Conservation (phyloP, 2,329 filamentous ascomycete species). For the Tolypocladium tundrense region DNA sequence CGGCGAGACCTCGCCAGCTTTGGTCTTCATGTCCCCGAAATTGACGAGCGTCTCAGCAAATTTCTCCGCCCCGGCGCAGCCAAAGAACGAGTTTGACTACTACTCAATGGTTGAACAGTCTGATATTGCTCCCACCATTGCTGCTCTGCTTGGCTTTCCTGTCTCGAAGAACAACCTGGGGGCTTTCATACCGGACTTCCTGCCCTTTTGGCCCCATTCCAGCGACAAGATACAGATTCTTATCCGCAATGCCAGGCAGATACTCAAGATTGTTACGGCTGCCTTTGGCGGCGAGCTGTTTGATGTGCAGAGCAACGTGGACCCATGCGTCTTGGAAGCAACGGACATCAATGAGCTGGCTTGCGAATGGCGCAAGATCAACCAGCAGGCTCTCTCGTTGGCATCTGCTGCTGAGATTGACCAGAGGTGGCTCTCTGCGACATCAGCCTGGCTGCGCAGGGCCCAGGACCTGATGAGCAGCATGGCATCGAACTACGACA, state of each 20-base stretch:
- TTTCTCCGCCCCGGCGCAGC: constrained; percentile 42
- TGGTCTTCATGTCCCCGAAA: constrained; percentile 85
- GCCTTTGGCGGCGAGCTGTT: constrained; percentile 50
- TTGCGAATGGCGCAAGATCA: constrained; percentile 52
- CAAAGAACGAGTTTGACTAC: constrained; percentile 66
- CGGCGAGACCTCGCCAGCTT: constrained; percentile 85
- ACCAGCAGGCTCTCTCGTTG: constrained; percentile 12
- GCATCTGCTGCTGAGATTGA: constrained; percentile 16
- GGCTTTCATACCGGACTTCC: constrained; percentile 69
- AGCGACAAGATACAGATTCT: constrained; percentile 57
- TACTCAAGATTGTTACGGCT: constrained; percentile 65
- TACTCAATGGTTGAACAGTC: constrained; percentile 86
- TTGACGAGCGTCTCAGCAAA: constrained; percentile 45
- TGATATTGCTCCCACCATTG: constrained; percentile 83
- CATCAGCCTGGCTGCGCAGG: constrained; percentile 52
- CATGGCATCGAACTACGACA: constrained; percentile 86
- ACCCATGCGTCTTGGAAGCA: constrained; percentile 25
- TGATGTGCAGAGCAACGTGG: constrained; percentile 16
- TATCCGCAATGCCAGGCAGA: constrained; percentile 69
- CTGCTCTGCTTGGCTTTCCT: constrained; percentile 77
- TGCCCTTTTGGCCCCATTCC: constrained; percentile 56
- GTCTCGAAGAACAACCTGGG: constrained; percentile 85
- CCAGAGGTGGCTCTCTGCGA: constrained; percentile 30
- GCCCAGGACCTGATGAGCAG: constrained; percentile 77
- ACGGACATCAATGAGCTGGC: constrained; percentile 47